Conservation (phyloP, 2,329 filamentous ascomycete species). For the Mollisia scopiformis region DNA sequence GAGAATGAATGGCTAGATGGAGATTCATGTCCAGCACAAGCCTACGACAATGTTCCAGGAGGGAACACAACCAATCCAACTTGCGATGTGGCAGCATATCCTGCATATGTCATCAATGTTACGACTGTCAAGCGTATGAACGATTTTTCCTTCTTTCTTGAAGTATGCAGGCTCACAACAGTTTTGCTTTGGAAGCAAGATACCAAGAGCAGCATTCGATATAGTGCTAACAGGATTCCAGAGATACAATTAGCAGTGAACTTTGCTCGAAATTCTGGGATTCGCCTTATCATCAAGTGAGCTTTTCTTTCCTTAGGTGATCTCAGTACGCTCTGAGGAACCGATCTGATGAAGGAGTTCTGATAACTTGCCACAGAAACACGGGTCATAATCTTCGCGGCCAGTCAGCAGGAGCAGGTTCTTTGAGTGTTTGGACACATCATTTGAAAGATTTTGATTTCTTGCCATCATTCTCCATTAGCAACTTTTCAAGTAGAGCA, state of each 20-base stretch:
- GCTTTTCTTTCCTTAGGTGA: too few relatives aligned
- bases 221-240: neutral
- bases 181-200: too few relatives aligned
- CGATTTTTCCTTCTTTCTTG: neutral
- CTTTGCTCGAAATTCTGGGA: constrained; percentile 46
- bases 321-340: too few relatives aligned
- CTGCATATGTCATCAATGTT: constrained; percentile 40
- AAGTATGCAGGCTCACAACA: too few relatives aligned
- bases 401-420: constrained; percentile 40
- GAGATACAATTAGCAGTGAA: constrained; percentile 49
- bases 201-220: neutral
- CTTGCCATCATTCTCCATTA: constrained; percentile 43
- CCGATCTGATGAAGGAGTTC: too few relatives aligned
- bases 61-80: constrained; percentile 27
- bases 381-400: constrained; percentile 25
- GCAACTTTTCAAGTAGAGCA: constrained; percentile 46
- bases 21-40: constrained; percentile 41
- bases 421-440: constrained; percentile 56
- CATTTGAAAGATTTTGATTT: constrained; percentile 45
- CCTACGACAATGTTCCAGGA: constrained; percentile 41
- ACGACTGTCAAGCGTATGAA: constrained; percentile 37
- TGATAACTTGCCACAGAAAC: constrained; percentile 9
- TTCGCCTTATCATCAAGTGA: constrained; percentile 37
- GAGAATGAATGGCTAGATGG: constrained; percentile 29
- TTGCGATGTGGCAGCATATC: constrained; percentile 20